These are phyloP conservation scores for Penicillium sp. DNA, from an alignment of 2,329 filamentous ascomycete species.

Conservation along the genomic window DNA sequence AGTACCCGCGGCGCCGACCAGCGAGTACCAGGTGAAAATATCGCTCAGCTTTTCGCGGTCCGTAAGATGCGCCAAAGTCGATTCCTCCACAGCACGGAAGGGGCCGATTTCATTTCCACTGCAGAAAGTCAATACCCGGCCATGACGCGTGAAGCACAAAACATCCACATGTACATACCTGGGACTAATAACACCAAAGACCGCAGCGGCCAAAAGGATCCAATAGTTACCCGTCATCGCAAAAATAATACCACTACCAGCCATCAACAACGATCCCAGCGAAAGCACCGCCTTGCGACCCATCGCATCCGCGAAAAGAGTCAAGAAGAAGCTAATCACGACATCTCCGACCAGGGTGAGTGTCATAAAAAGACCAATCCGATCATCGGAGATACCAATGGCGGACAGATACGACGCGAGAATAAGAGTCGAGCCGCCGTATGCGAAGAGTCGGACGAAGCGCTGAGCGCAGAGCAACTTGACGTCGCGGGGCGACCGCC, in stretches of 20 bases:
- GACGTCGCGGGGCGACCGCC: conserved; percentile 37
- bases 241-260: conserved; percentile 57
- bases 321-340: conserved; percentile 57
- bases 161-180: conserved; percentile 32
- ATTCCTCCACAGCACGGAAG: conserved; percentile 68
- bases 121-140: background rate
- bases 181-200: conserved; percentile 63
- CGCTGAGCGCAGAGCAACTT: conserved; percentile 44
- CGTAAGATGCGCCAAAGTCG: conserved; percentile 62
- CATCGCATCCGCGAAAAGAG: conserved; percentile 60
- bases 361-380: conserved; percentile 66
- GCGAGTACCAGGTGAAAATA: conserved; percentile 65
- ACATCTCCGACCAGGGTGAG: conserved; percentile 64
- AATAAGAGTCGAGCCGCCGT: conserved; percentile 61
- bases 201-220: conserved; percentile 58
- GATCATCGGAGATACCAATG: conserved; percentile 57
- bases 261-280: conserved; percentile 58
- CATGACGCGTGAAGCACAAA: background rate
- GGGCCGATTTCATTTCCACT: conserved; percentile 67
- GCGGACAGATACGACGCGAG: conserved; percentile 63
- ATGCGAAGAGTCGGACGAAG: conserved; percentile 62
- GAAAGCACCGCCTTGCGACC: conserved; percentile 58
- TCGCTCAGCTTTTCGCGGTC: conserved; percentile 57
- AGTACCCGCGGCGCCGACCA: conserved; percentile 58
- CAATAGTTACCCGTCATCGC: conserved; percentile 59